phyloP scores from a whole-genome alignment of 176 grass and related monocot species.

The Urochloa ruziziensis region DNA sequence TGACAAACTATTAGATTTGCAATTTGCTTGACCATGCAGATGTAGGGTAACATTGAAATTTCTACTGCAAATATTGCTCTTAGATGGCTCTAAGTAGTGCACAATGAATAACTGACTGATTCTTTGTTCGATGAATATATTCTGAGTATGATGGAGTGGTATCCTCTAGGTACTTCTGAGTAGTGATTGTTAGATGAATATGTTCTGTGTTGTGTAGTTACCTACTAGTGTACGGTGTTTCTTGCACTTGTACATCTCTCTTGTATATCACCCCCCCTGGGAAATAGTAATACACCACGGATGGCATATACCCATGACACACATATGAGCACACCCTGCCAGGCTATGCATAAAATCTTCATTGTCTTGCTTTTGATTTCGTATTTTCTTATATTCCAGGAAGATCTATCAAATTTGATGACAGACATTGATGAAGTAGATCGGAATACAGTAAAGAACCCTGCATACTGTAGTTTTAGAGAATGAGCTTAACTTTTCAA shows the following conservation, averaged over 20 bases:
- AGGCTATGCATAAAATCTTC: too few species aligned
- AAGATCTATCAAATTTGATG: too few species aligned
- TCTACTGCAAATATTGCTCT: background rate
- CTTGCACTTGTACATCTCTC: too few species aligned
- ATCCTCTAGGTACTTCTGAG: background rate
- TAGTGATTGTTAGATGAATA: background rate
- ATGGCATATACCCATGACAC: too few species aligned
- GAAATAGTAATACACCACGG: background rate
- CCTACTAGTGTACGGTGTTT: background rate
- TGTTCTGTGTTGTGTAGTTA: background rate
- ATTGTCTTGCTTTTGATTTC: too few species aligned
- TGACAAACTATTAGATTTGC: slow-evolving; percentile 5
- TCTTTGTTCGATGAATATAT: background rate
- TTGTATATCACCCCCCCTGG: background rate
- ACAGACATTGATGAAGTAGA: too few species aligned
- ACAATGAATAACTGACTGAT: background rate
- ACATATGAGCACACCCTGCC: too few species aligned
- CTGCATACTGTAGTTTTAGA: too few species aligned
- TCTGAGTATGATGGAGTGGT: background rate
- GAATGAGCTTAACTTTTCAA: too few species aligned
- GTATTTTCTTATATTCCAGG: too few species aligned
- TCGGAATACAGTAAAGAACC: too few species aligned
- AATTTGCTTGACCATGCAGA: background rate
- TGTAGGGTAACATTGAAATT: background rate
- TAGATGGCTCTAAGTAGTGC: background rate